Evolutionary conservation across 2,329 filamentous ascomycete species (phyloP).

Genomic region (Xylaria hypoxylon): DNA sequence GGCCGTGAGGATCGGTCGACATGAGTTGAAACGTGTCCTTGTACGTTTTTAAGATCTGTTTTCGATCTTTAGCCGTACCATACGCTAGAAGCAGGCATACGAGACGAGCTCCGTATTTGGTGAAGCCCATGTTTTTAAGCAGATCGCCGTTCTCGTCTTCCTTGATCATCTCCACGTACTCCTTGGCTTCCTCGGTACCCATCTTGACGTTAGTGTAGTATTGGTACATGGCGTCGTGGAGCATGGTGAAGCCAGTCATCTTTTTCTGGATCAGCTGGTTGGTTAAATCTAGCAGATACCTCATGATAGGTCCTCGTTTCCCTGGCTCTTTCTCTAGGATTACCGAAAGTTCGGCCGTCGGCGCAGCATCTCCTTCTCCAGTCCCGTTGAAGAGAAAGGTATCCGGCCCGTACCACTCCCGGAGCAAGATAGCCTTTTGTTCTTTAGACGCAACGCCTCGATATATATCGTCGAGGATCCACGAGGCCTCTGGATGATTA

Average conservation of each 20-base stretch:
- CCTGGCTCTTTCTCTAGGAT: slow-evolving; percentile 83
- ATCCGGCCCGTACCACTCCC: slow-evolving; percentile 97
- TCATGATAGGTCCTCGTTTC: slow-evolving; percentile 89
- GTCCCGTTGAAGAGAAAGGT: slow-evolving; percentile 80
- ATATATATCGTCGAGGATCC: slow-evolving; percentile 98
- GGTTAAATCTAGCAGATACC: slow-evolving; percentile 85
- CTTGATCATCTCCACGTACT: slow-evolving; percentile 91
- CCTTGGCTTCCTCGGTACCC: slow-evolving; percentile 83
- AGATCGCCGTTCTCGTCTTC: slow-evolving; percentile 91
- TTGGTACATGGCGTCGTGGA: slow-evolving; percentile 98
- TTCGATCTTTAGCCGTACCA: slow-evolving; percentile 91
- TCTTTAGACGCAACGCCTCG: slow-evolving; percentile 84
- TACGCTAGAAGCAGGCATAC: slow-evolving; percentile 85
- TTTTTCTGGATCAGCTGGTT: slow-evolving; percentile 96
- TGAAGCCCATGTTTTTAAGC: slow-evolving; percentile 96
- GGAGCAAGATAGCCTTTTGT: slow-evolving; percentile 85
- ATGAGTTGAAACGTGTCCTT: slow-evolving; percentile 90
- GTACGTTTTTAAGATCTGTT: slow-evolving; percentile 87
- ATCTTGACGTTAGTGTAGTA: slow-evolving; percentile 86
- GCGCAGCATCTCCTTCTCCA: slow-evolving; percentile 61
- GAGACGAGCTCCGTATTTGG: slow-evolving; percentile 84
- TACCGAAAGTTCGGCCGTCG: slow-evolving; percentile 74
- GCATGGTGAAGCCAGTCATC: slow-evolving; percentile 94
- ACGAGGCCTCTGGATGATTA: slow-evolving; percentile 94
- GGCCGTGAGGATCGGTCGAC: slow-evolving; percentile 82